Percentiles rank a stretch among this genome's conserved stretches.
Evolutionary conservation across 192 early-diverging fungal genomes (phyloP).

Genomic region (Coemansia umbellata): DNA sequence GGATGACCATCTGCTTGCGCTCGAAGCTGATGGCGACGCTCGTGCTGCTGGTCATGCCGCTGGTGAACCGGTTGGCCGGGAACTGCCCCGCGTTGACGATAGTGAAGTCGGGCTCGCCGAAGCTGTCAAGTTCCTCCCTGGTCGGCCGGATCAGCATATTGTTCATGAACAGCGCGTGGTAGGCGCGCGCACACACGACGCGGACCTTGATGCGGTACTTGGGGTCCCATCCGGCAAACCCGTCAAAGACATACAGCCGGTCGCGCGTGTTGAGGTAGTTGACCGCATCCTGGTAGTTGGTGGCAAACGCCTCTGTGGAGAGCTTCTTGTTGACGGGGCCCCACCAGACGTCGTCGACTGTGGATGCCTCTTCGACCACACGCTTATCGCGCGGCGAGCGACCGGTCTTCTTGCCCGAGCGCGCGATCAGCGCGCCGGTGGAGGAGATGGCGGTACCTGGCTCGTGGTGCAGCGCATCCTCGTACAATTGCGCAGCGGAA

Average conservation of each 20-base stretch:
- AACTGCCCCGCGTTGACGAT: slow-evolving; percentile 96
- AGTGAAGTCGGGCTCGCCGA: slow-evolving; percentile 95
- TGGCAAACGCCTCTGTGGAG: slow-evolving; percentile 72
- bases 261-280: slow-evolving; percentile 96
- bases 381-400: slow-evolving; percentile 96
- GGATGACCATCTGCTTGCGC: slow-evolving; percentile 93
- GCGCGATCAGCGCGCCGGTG: slow-evolving; percentile 85
- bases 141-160: slow-evolving; percentile 99
- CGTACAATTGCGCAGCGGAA: slow-evolving; percentile 77
- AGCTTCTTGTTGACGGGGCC: slow-evolving; percentile 96
- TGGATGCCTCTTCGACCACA: slow-evolving; percentile 86
- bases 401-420: slow-evolving; percentile 90
- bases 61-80: slow-evolving; percentile 91
- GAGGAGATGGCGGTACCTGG: slow-evolving; percentile 87
- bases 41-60: slow-evolving; percentile 93
- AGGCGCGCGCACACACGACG: slow-evolving; percentile 89
- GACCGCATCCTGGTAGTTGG: slow-evolving; percentile 92
- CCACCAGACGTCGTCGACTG: slow-evolving; percentile 93
- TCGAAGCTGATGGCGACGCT: slow-evolving; percentile 91
- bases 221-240: slow-evolving; percentile 97
- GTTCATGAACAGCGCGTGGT: slow-evolving; percentile 96
- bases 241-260: slow-evolving; percentile 94
- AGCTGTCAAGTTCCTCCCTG: slow-evolving; percentile 80
- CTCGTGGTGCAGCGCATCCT: slow-evolving; percentile 83
- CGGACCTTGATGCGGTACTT: slow-evolving; percentile 98